Evolutionary conservation across 1,284 basidiomycete genomes (phyloP), one percentile per base, ranked within the genome.

Genomic region (Ceratobasidium sp.): DNA sequence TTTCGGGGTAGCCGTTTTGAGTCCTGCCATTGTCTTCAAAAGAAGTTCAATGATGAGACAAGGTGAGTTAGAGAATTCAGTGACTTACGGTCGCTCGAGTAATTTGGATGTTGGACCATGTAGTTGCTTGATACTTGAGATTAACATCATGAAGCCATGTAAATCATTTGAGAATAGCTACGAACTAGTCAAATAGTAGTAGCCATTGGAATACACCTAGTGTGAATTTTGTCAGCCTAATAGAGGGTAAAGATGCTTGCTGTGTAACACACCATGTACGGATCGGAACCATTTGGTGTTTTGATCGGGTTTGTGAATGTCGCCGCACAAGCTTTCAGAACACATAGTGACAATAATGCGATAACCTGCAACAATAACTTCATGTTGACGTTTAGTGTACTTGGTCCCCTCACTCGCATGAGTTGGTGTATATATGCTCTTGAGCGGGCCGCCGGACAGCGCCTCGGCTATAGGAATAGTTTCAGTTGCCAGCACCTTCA

Each of bases 51-150:
- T 33, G 33, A 33, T 33, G 33, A 33, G 33, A 33, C 33, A 33
- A 33, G 33, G 4, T 33, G 4, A 33, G 4, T 33, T 33, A 1
- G 33, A 33, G 4, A 33, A 33, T 1, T 33, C 33, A 33, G 33
- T 33, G 2, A 33, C 50, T 54, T 23, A 56, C 64, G 17, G 52
- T 84, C 12, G 84, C 85, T 12, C 85, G 83, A 23, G 84, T 83
- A 40, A 86, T 84, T 77, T 86, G 84, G 57, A 86, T 83, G 70
- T 86, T 85, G 9, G 80, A 82, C 86, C 86, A 86, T 1, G 86
- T 86, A 2, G 86, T 86, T 0, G 85, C 82, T 17, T 83, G 84
- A 33, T 23, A 33, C 33, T 33, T 33, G 33, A 4, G 33, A 20
- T 20, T 17, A 15, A 4, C 33, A 33, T 33, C 33, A 33, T n/a